Base-by-base conservation (phyloP, 108 stramenopile species). In the Fistulifera solaris region DNA sequence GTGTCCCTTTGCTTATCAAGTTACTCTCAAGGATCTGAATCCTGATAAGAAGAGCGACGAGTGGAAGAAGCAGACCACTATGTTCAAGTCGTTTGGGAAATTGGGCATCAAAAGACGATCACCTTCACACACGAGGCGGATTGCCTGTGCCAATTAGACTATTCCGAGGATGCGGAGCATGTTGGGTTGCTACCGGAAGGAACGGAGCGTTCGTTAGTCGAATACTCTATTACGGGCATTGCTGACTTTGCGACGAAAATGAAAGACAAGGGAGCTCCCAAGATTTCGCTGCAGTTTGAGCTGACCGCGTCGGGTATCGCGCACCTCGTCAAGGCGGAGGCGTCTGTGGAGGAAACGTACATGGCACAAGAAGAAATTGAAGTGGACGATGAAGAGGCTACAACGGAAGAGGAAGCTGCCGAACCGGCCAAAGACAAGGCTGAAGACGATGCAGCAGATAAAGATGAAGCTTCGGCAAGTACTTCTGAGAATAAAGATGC, bases 271-370 rank as follows among this genome's bases (percentile, higher is more conserved):
- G 94, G 87, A 17, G 73, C 71, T 14, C 98, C 98, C 26, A 99
- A 99, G 84, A 87, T 99, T 7, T 79, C 94, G 1, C 63, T 99
- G 50, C 86, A 93, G 61, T 98, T 99, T 71, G 83, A 90, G 53
- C 63, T 98, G 48, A 89, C 81, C 49, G 52, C 70, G 7, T 91
- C 80, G 56, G 98, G 97, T 40, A 78, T 94, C 16, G 84, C 90
- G 10, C 43, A 72, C 48, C 70, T 99, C 16, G 48, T 80, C 18
- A 93, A 94, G 68, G 98, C 97, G 4, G 96, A 98, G 69, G 97
- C 95, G 27, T 72, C 70, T 22, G 87, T 98, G 40, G 96, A 95
- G 58, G 89, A 96, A 56, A 86, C 48, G 58, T 75, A 81, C 44
- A 85, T 74, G 27, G 85, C 87, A 12, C 75, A 83, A 16, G 89